These are phyloP conservation scores for Fusarium neocosmosporiellum DNA, from an alignment of 2,329 filamentous ascomycete species.

Conservation along the genomic window DNA sequence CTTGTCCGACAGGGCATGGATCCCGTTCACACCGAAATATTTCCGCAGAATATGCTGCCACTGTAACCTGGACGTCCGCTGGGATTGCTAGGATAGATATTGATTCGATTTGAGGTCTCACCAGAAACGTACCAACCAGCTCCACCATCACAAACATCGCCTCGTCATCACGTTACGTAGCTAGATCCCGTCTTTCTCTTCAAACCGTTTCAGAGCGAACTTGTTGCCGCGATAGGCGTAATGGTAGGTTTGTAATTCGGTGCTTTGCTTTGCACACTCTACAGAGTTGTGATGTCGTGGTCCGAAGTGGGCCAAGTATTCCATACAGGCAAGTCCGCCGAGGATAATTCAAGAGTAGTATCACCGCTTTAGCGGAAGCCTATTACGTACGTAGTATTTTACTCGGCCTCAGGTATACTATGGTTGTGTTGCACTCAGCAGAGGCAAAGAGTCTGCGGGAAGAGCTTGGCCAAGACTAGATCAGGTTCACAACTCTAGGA, in stretches of 20 bases:
- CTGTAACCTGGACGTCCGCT: background rate
- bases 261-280: background rate
- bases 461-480: background rate
- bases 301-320: background rate
- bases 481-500: background rate
- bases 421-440: background rate
- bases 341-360: background rate
- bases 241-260: background rate
- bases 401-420: background rate
- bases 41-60: background rate
- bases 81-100: background rate
- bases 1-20: background rate
- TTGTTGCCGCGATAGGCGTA: background rate
- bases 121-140: background rate
- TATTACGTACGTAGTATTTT: background rate
- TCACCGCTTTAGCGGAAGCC: background rate
- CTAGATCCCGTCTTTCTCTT: background rate
- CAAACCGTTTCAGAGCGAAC: background rate
- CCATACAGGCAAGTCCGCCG: background rate
- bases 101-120: background rate
- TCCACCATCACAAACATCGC: background rate
- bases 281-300: background rate
- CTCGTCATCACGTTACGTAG: background rate
- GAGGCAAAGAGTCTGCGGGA: background rate
- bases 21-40: background rate